A percentile compares a stretch with the other conserved stretches of the same genome.
Conservation (phyloP, 495 filamentous ascomycete species). For the Cryomyces antarcticus region DNA sequence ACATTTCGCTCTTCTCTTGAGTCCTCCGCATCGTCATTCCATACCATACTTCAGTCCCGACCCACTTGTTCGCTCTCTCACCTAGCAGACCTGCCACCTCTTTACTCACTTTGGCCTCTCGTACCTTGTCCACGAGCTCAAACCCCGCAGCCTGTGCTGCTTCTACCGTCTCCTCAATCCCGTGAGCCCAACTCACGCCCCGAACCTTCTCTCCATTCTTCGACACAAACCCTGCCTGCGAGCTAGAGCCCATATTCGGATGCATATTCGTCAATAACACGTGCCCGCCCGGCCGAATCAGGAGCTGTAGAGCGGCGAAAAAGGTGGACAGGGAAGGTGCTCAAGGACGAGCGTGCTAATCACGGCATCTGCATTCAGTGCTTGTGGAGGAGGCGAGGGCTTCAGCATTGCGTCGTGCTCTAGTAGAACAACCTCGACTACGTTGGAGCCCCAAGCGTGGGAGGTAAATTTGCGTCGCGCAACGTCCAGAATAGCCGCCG, state of each 20-base stretch:
- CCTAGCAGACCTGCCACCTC: constrained; percentile 28
- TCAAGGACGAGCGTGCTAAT: constrained; percentile 52
- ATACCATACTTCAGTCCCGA: constrained; percentile 47
- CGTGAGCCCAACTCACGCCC: constrained; percentile 39
- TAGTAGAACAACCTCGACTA: constrained; percentile 11
- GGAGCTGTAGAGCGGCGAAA: constrained; percentile 28
- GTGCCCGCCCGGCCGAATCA: constrained; percentile 31
- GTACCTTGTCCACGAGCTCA: constrained; percentile 22
- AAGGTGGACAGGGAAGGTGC: constrained; percentile 36
- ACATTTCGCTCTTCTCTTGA: too few species aligned
- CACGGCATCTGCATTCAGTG: constrained; percentile 22
- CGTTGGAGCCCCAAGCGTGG: background rate
- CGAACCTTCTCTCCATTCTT: constrained; percentile 37
- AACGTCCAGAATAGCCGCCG: constrained; percentile 31
- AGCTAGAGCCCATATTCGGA: constrained; percentile 40
- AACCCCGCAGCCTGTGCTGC: constrained; percentile 35
- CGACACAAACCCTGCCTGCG: constrained; percentile 45
- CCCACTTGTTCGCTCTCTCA: constrained; percentile 43
- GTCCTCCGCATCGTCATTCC: constrained; percentile 34
- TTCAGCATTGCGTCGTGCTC: constrained; percentile 16
- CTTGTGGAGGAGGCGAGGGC: background rate
- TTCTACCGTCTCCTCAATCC: constrained; percentile 29
- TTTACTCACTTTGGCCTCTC: constrained; percentile 31
- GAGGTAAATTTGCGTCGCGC: constrained; percentile 22
- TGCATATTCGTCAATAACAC: constrained; percentile 59